Conservation (phyloP, 345 rosid genomes). For the Heritiera littoralis region DNA sequence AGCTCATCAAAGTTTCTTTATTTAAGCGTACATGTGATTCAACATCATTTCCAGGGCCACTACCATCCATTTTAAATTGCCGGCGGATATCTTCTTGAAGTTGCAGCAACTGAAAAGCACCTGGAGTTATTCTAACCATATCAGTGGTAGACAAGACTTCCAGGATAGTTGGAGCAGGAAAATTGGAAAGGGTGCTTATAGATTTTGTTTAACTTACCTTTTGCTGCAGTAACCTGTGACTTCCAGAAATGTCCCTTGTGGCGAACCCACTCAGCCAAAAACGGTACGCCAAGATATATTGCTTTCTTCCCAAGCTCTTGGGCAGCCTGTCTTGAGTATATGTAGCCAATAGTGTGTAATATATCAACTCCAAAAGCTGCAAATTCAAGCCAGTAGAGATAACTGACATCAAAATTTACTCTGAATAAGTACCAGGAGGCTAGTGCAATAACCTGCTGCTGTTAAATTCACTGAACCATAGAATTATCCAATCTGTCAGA, state of each 20-base stretch:
- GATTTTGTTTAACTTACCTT: conserved; percentile 37
- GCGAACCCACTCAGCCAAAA: conserved; percentile 65
- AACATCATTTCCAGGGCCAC: conserved; percentile 52
- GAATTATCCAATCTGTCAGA: background rate
- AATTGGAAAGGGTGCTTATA: background rate
- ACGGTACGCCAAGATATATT: conserved; percentile 62
- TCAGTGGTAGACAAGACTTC: background rate
- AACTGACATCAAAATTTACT: background rate
- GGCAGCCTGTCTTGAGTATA: conserved; percentile 60
- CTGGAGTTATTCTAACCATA: conserved; percentile 34
- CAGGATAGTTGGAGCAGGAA: background rate
- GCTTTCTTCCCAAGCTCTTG: conserved; percentile 73
- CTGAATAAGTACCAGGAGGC: background rate
- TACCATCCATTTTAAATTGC: conserved; percentile 64
- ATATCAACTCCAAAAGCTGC: conserved; percentile 60
- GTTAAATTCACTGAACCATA: background rate
- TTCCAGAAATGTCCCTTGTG: conserved; percentile 66
- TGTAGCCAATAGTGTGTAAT: conserved; percentile 55
- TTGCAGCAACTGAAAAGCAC: conserved; percentile 83
- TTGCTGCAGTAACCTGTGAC: conserved; percentile 64
- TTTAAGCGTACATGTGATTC: conserved; percentile 72
- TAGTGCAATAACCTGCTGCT: background rate
- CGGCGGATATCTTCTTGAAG: conserved; percentile 78
- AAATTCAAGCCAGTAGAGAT: conserved; percentile 8
- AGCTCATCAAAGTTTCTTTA: conserved; percentile 76